Base-by-base conservation (phyloP, 352 stramenopile species). In the Peronospora destructor region DNA sequence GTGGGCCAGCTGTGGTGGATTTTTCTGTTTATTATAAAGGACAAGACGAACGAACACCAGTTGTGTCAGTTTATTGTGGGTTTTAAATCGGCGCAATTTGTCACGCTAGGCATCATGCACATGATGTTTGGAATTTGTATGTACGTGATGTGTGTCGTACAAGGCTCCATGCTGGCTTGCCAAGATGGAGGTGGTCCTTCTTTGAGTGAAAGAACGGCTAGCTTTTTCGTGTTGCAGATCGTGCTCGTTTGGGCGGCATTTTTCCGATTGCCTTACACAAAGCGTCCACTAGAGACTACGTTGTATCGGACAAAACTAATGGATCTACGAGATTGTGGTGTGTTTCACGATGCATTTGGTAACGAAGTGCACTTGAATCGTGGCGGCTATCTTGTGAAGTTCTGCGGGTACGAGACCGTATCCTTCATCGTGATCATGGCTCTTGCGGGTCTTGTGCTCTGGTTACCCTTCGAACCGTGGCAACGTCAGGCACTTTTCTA, bases 31-130 rank as follows among this genome's bases (percentile, higher is more conserved):
- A 19, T 95, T 21, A 72, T 95, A 44, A 92, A 94, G 56, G 85
- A 96, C 72, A 95, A 95, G 56, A 91, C 79, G 25, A 89, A 96
- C 61, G 87, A 96, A 60, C 88, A 94, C 49, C 86, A 95, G 51
- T 61, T 96, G n/a, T 94, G 84, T 47, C 74, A 96, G 49, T 96
- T 96, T 33, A 95, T 96, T 41, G 78, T 95, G 13, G 80, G 83
- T 12, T 95, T 96, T 64, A 91, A 95, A 39, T 76, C 74, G n/a
- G 83, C 84, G 5, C 85, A 95, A 55, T 96, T 96, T 49, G 83
- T 95, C 38, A 90, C 83, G 12, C 69, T 94, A 16, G 87, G 87
- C 0, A 63, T 94, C 13, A 57, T 89, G 47, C 71, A 83, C 47
- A 86, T 76, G 35, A 56, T 73, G 12, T 68, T 85, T 29, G 84